Evolutionary conservation across 192 early-diverging fungal genomes (phyloP), one percentile per base, ranked within the genome.

Genomic region (Coemansia javaensis): DNA sequence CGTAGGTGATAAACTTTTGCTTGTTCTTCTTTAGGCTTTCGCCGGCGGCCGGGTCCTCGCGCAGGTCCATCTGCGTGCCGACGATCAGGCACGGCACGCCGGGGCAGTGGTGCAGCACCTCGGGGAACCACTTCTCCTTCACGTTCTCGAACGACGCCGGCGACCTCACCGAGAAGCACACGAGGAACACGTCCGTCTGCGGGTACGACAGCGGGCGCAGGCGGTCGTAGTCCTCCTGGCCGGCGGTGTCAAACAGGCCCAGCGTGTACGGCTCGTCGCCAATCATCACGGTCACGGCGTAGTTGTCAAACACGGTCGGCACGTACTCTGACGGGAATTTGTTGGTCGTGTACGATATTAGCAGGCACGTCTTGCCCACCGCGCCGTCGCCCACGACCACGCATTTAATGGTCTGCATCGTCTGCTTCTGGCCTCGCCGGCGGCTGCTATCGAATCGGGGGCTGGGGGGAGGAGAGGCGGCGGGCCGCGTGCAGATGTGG

Each of bases 261-360:
- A 98, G 74, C 58, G 93, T 85, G 77, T 93, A 94, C 16, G 93
- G 94, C 65, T 98, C 91, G 59, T 89, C 90, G 44, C 90, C 93
- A 78, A 96, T 94, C 91, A 96, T 98, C 46, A 98, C 91, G n/a
- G 91, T 94, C 25, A 94, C 86, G 24, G 75, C 81, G 81, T 98
- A 98, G 67, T 98, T 96, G 59, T 98, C 93, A 74, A 94, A 96
- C 38, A 94, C 88, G 2, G 93, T 97, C 11, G 93, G 93, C 21
- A 87, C 80, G 63, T 90, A 88, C 25, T 68, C 53, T 77, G 85
- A 84, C 47, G 91, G 91, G 77, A 94, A 94, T 47, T 79, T 63
- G 38, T 84, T 85, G 57, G 87, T 85, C 40, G 81, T 82, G 50
- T 88, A 94, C 56, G 88, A 84, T 53, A 85, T 82, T 49, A 91